Conservation (phyloP, 495 filamentous ascomycete genomes). For the Lasiosphaeria ovina region DNA sequence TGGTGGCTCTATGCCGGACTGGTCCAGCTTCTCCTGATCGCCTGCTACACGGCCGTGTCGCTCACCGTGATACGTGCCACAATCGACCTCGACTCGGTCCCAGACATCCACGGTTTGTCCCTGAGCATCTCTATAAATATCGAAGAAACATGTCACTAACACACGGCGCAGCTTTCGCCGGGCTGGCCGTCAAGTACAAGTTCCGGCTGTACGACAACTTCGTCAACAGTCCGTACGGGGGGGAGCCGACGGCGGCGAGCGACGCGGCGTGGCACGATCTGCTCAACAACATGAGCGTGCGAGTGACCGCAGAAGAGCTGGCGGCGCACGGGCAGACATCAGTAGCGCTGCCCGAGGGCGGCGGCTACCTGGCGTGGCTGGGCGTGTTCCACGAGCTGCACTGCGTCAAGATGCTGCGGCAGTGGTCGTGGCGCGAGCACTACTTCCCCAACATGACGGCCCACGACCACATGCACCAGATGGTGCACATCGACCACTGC, state of each 20-base stretch:
- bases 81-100: not conserved
- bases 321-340: not conserved
- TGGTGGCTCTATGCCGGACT: not conserved
- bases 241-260: not conserved
- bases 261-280: not conserved
- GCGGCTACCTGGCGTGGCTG: slow-evolving; percentile 1
- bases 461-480: slow-evolving; percentile 1
- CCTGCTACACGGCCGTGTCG: not conserved
- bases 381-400: slow-evolving; percentile 3
- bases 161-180: not conserved
- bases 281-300: slow-evolving; percentile 1
- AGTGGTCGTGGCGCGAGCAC: not conserved
- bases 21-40: not conserved
- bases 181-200: not conserved
- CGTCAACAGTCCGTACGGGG: slow-evolving; percentile 1
- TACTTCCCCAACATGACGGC: slow-evolving; percentile 4
- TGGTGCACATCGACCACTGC: slow-evolving; percentile 2
- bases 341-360: not conserved
- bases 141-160: not conserved
- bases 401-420: slow-evolving; percentile 4
- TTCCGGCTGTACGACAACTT: slow-evolving; percentile 2
- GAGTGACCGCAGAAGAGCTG: not conserved
- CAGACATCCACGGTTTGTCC: not conserved
- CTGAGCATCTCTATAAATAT: not conserved
- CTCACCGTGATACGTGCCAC: not conserved